Evolutionary conservation across 495 filamentous ascomycete genomes (phyloP).

Genomic region (Melanomma pulvis-pyrius): DNA sequence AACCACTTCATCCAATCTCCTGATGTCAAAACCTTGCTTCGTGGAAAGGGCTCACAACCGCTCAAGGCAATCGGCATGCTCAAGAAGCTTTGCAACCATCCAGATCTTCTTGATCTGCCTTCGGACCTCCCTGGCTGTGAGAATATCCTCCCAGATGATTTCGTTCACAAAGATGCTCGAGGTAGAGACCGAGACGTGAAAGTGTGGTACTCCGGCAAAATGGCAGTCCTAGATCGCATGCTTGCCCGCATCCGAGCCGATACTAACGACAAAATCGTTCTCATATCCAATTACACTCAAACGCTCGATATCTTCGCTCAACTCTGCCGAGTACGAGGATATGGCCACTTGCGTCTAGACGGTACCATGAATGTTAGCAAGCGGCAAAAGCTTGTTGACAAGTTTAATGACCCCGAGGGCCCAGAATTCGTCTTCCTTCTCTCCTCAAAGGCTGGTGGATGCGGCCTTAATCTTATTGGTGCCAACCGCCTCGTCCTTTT

Average conservation of each 20-base stretch:
- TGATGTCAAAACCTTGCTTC: conserved; percentile 87
- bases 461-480: conserved; percentile 95
- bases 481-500: conserved; percentile 97
- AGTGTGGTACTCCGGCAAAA: conserved; percentile 96
- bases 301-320: conserved; percentile 94
- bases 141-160: conserved; percentile 81
- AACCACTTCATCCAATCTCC: conserved; percentile 96
- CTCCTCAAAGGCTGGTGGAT: conserved; percentile 94
- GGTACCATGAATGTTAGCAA: conserved; percentile 98
- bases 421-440: conserved; percentile 92
- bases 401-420: conserved; percentile 94
- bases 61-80: conserved; percentile 94
- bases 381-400: conserved; percentile 94
- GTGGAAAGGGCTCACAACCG: conserved; percentile 94
- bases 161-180: conserved; percentile 79
- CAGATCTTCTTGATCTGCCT: conserved; percentile 84
- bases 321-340: conserved; percentile 81
- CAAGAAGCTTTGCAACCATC: conserved; percentile 99
- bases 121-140: conserved; percentile 89
- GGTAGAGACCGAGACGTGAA: conserved; percentile 92
- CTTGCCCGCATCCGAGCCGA: conserved; percentile 93
- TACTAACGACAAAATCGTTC: conserved; percentile 98
- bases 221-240: conserved; percentile 98
- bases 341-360: conserved; percentile 87
- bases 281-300: conserved; percentile 97